Conservation (phyloP, 257 asterid species). For the Solanum microdontum region DNA sequence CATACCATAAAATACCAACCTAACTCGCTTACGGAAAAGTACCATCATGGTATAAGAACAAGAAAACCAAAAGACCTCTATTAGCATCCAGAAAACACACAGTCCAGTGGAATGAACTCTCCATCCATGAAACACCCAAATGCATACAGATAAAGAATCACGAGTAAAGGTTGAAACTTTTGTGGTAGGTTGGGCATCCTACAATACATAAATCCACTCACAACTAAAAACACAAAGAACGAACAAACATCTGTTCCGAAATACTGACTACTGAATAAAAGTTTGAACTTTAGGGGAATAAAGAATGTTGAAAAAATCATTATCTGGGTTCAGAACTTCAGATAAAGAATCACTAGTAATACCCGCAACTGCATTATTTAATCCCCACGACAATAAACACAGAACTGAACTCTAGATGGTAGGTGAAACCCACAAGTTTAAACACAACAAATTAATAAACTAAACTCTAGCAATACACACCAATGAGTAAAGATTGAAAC, state of each 20-base stretch:
- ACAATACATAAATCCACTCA: neutral
- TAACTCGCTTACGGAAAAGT: neutral
- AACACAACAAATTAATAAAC: neutral
- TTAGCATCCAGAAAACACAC: neutral
- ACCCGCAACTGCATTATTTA: neutral
- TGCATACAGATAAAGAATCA: neutral
- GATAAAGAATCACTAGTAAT: neutral
- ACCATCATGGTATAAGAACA: neutral
- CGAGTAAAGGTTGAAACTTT: neutral
- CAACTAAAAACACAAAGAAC: neutral
- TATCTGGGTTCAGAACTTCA: neutral
- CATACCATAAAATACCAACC: neutral
- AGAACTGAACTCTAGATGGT: neutral
- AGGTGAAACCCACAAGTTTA: neutral
- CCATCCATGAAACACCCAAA: neutral
- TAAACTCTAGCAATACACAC: neutral
- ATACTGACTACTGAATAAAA: neutral
- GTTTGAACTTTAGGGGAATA: neutral
- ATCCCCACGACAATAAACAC: neutral
- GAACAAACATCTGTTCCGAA: neutral
- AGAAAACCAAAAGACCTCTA: neutral
- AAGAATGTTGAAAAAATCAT: neutral
- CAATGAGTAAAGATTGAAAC: neutral
- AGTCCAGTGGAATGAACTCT: neutral
- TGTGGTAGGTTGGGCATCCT: neutral